Evolutionary conservation across 371 early-diverging fungal species (phyloP).

Genomic region (Rhizopus sp.): DNA sequence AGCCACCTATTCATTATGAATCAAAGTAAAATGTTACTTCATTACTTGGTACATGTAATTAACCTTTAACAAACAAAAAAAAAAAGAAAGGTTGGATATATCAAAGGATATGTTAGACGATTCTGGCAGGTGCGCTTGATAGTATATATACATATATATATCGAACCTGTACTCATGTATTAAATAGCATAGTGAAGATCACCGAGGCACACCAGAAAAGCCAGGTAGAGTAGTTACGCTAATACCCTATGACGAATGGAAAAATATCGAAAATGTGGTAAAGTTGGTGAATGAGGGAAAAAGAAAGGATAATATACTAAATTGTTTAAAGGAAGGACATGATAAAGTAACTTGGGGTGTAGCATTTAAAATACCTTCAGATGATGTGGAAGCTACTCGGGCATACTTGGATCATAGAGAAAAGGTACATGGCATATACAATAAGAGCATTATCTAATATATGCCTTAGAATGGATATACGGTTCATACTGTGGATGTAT

Average conservation of each 20-base stretch:
- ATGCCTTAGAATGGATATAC: constrained; percentile 72
- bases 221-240: constrained; percentile 94
- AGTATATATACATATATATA: background rate
- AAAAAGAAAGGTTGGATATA: constrained; percentile 68
- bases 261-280: constrained; percentile 44
- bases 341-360: constrained; percentile 85
- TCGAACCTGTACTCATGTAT: background rate
- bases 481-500: constrained; percentile 71
- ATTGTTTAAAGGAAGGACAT: constrained; percentile 47
- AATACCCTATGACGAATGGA: constrained; percentile 71
- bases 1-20: constrained; percentile 64
- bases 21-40: constrained; percentile 33
- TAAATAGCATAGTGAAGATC: constrained; percentile 77
- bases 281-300: background rate
- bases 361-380: constrained; percentile 77
- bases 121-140: constrained; percentile 78
- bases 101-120: constrained; percentile 78
- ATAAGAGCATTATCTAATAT: constrained; percentile 5
- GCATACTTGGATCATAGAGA: constrained; percentile 87
- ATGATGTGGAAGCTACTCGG: constrained; percentile 63
- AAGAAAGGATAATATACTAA: constrained; percentile 1
- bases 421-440: constrained; percentile 53
- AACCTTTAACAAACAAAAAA: background rate
- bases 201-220: constrained; percentile 81
- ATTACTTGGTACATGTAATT: background rate